A percentile compares a stretch with the other conserved stretches of the same genome.
Evolutionary conservation across 83 land plant species (phyloP).

Genomic region (Thuja plicata): DNA sequence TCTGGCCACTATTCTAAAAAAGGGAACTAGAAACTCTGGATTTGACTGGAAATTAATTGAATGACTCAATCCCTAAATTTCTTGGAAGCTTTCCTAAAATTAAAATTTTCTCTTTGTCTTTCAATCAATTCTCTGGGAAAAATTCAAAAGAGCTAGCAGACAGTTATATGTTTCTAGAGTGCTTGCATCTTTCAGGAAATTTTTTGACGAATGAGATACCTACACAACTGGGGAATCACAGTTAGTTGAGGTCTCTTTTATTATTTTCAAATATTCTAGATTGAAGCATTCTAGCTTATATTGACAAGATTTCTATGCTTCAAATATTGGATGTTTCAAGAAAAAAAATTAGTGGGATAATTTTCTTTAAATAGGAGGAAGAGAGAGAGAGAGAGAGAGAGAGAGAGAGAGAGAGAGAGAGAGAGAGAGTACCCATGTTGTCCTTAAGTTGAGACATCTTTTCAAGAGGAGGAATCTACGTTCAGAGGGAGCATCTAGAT

Average conservation of each 20-base stretch:
- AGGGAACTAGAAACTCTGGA: too few species aligned
- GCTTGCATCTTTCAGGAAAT: slow-evolving; percentile 60
- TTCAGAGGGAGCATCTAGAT: too few species aligned
- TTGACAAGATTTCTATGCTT: slow-evolving; percentile 49
- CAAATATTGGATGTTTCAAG: slow-evolving; percentile 67
- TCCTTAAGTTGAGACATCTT: too few species aligned
- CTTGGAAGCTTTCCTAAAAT: too few species aligned
- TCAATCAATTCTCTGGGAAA: slow-evolving; percentile 43
- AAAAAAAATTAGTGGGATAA: slow-evolving; percentile 54
- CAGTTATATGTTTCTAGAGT: slow-evolving; percentile 44
- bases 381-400: too few species aligned
- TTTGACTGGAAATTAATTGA: too few species aligned
- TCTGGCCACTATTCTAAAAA: too few species aligned
- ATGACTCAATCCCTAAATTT: too few species aligned
- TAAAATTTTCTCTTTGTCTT: slow-evolving; percentile 29
- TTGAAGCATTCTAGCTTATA: slow-evolving; percentile 48
- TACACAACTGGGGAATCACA: slow-evolving; percentile 44
- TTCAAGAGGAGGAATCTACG: too few species aligned
- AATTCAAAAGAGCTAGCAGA: slow-evolving; percentile 44
- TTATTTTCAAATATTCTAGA: slow-evolving; percentile 58
- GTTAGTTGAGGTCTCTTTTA: slow-evolving; percentile 28
- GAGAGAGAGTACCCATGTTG: too few species aligned
- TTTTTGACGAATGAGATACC: slow-evolving; percentile 44
- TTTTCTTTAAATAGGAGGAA: background rate
- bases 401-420: too few species aligned